Percentiles rank a stretch among this genome's conserved stretches.
These are phyloP conservation scores for Bipolaris cookei DNA, from an alignment of 2,329 filamentous ascomycete genomes.

Conservation along the genomic window DNA sequence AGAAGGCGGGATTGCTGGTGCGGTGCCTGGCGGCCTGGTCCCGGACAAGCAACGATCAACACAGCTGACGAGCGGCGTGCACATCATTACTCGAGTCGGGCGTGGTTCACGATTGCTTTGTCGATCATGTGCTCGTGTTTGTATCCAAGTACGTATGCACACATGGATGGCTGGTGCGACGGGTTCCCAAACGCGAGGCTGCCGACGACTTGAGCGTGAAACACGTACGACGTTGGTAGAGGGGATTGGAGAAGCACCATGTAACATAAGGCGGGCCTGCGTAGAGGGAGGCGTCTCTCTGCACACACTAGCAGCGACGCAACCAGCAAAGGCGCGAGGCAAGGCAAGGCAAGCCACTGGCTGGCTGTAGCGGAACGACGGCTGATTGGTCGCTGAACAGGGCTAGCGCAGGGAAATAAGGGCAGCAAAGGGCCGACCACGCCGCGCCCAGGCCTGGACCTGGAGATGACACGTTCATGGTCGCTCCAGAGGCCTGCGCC, in stretches of 20 bases:
- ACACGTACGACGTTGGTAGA: neutral
- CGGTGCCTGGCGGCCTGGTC: neutral
- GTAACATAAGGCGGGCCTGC: conserved; percentile 20
- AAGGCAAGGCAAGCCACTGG: neutral
- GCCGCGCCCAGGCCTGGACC: conserved; percentile 14
- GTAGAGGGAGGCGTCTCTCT: neutral
- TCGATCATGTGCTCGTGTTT: conserved; percentile 15
- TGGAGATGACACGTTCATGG: conserved; percentile 16
- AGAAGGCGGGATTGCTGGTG: neutral
- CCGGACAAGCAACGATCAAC: conserved; percentile 8
- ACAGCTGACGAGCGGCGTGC: neutral
- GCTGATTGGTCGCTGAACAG: conserved; percentile 15
- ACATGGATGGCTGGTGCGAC: conserved; percentile 7
- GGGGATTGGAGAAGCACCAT: conserved; percentile 7
- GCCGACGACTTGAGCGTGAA: conserved; percentile 2
- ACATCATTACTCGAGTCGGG: conserved; percentile 15
- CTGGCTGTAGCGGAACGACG: neutral
- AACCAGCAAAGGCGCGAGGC: neutral
- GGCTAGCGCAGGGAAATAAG: conserved; percentile 16
- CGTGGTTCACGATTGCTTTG: conserved; percentile 8
- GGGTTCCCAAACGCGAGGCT: conserved; percentile 2
- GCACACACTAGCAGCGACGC: neutral
- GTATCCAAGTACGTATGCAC: too few relatives aligned
- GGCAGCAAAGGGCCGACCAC: conserved; percentile 15
- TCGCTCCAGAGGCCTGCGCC: conserved; percentile 2